Conservation (phyloP, 1,284 basidiomycete genomes). For the Apiotrichum laibachii region DNA sequence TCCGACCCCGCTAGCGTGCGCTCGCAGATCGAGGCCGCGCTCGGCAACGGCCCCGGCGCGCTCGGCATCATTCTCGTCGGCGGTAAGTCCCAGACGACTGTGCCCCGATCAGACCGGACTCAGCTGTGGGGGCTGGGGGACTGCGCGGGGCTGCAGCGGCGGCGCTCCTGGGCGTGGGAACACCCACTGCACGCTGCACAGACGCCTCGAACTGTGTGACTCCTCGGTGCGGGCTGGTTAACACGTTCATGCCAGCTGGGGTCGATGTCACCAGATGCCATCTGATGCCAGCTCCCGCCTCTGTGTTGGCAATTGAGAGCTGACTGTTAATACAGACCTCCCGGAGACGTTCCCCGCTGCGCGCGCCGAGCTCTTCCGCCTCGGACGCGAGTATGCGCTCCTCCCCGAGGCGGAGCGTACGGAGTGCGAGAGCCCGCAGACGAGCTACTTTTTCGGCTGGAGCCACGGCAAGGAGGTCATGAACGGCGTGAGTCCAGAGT, state of each 20-base stretch:
- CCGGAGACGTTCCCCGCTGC: slow-evolving; percentile 63
- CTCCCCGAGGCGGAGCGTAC: slow-evolving; percentile 65
- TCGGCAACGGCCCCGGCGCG: slow-evolving; percentile 70
- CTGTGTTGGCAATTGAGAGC: too few relatives aligned
- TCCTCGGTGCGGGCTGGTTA: too few relatives aligned
- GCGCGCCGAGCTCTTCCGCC: slow-evolving; percentile 66
- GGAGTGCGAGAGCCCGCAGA: slow-evolving; percentile 57
- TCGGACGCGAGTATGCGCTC: slow-evolving; percentile 70
- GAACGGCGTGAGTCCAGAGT: slow-evolving; percentile 68
- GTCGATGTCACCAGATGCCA: too few relatives aligned
- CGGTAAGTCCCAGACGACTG: slow-evolving; percentile 27
- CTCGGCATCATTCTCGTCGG: slow-evolving; percentile 76
- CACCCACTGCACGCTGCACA: too few relatives aligned
- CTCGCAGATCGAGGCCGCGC: slow-evolving; percentile 63
- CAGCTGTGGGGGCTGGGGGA: too few relatives aligned
- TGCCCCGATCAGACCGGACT: too few relatives aligned
- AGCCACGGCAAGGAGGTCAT: slow-evolving; percentile 93
- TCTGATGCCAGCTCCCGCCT: too few relatives aligned
- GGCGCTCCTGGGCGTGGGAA: too few relatives aligned
- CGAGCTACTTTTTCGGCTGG: slow-evolving; percentile 70
- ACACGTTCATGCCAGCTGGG: too few relatives aligned
- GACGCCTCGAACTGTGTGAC: too few relatives aligned
- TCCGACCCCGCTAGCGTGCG: slow-evolving; percentile 61
- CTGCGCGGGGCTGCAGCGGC: too few relatives aligned
- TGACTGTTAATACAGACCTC: slow-evolving; percentile 56